Conservation (phyloP, 179 eudicot genomes). For the Gypsophila paniculata region DNA sequence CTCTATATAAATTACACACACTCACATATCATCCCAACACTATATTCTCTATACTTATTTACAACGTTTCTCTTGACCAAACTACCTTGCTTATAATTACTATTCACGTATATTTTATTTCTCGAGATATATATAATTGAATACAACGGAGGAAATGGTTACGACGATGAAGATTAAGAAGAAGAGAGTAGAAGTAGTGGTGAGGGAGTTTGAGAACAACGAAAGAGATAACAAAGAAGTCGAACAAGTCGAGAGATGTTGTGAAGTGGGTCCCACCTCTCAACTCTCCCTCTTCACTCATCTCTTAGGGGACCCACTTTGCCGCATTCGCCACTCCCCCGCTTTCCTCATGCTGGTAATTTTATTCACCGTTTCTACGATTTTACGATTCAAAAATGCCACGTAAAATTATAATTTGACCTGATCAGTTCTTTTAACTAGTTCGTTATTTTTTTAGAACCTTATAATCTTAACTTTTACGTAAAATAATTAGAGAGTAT, state of each 20-base stretch:
- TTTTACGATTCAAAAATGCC: too few relatives aligned
- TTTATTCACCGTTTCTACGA: too few relatives aligned
- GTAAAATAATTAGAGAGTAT: too few relatives aligned
- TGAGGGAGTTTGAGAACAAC: slow-evolving; percentile 43
- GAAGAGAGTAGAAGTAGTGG: slow-evolving; percentile 31
- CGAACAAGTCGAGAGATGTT: slow-evolving; percentile 63
- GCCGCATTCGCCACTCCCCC: slow-evolving; percentile 88
- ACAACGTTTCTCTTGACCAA: neutral
- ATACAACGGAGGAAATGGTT: too few relatives aligned
- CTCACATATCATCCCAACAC: neutral
- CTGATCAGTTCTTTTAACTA: too few relatives aligned
- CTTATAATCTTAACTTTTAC: too few relatives aligned
- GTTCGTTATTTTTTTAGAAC: too few relatives aligned
- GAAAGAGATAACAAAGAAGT: slow-evolving; percentile 47
- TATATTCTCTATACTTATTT: neutral
- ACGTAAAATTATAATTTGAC: too few relatives aligned
- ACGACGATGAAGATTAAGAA: neutral
- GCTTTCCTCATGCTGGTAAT: slow-evolving; percentile 87
- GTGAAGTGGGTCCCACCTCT: slow-evolving; percentile 80
- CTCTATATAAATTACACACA: neutral
- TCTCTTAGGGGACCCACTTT: slow-evolving; percentile 84
- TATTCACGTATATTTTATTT: too few relatives aligned
- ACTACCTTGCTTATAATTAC: too few relatives aligned
- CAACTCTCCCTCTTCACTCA: slow-evolving; percentile 73
- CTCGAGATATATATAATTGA: too few relatives aligned